Percentiles rank a stretch among this genome's conserved stretches.
Conservation (phyloP, 768 basidiomycete genomes). For the Kwoniella sp. region DNA sequence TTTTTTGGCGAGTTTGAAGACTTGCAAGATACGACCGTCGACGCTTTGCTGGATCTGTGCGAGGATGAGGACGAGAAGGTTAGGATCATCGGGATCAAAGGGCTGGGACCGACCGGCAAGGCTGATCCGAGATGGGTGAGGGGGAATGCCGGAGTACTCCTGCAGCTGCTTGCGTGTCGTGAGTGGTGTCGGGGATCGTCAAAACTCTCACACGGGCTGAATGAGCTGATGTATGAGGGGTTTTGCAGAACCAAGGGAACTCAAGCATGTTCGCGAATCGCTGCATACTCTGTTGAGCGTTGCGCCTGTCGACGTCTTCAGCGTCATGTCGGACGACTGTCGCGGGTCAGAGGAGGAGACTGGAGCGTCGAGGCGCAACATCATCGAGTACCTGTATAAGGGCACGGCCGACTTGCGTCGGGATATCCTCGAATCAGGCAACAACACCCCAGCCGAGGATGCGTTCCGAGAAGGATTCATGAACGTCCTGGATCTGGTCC, state of each 20-base stretch:
- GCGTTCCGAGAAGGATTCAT: constrained; percentile 30
- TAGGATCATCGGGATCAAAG: constrained; percentile 37
- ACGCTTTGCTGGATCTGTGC: constrained; percentile 41
- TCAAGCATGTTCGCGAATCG: constrained; percentile 29
- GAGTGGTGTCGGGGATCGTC: constrained; percentile 6
- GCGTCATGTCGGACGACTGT: constrained; percentile 38
- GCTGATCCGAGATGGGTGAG: constrained; percentile 41
- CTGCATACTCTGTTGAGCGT: constrained; percentile 23
- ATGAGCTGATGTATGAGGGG: too few species aligned
- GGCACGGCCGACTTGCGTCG: constrained; percentile 6
- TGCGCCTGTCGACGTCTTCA: constrained; percentile 28
- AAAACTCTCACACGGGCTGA: background rate
- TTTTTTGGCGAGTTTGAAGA: constrained; percentile 40
- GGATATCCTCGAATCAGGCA: constrained; percentile 16
- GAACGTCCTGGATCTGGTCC: constrained; percentile 7
- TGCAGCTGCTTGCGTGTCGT: constrained; percentile 42
- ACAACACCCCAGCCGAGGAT: constrained; percentile 17
- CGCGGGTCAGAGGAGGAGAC: constrained; percentile 32
- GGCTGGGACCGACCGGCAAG: constrained; percentile 34
- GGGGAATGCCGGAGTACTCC: constrained; percentile 41
- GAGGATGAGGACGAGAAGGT: constrained; percentile 46
- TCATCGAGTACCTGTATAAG: constrained; percentile 29
- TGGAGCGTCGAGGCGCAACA: constrained; percentile 36
- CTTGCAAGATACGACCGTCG: constrained; percentile 39
- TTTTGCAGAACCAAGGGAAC: constrained; percentile 28